These are phyloP conservation scores for Dacryopinax spathularia DNA, from an alignment of 768 basidiomycete genomes.

Conservation along the genomic window DNA sequence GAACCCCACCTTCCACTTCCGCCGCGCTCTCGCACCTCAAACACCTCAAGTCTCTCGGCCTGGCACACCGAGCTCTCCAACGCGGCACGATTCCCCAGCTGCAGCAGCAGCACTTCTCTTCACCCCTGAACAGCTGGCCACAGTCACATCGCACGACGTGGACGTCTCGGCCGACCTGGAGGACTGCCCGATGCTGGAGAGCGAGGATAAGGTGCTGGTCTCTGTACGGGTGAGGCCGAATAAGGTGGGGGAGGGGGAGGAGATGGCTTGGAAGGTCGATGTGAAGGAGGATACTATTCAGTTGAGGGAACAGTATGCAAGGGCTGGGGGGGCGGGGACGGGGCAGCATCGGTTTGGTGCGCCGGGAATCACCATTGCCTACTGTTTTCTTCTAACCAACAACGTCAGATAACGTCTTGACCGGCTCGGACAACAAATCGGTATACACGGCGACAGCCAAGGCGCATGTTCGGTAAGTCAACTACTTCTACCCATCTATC, in stretches of 20 bases:
- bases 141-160: background rate
- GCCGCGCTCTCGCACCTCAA: background rate
- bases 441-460: conserved; percentile 63
- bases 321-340: background rate
- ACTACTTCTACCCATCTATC: background rate
- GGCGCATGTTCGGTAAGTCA: conserved; percentile 46
- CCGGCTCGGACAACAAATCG: conserved; percentile 59
- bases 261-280: background rate
- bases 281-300: background rate
- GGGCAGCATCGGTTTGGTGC: background rate
- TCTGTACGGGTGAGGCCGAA: background rate
- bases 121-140: background rate
- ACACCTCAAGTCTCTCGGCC: background rate
- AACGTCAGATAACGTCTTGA: conserved; percentile 48
- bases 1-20: background rate
- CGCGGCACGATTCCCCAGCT: background rate
- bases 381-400: background rate
- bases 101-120: background rate
- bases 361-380: background rate
- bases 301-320: background rate
- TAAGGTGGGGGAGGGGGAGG: background rate
- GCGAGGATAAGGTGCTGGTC: background rate
- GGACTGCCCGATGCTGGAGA: background rate
- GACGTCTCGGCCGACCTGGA: background rate
- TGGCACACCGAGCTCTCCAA: background rate